phyloP scores from a whole-genome alignment of 1,284 basidiomycete genomes.

The Malassezia furfur region DNA sequence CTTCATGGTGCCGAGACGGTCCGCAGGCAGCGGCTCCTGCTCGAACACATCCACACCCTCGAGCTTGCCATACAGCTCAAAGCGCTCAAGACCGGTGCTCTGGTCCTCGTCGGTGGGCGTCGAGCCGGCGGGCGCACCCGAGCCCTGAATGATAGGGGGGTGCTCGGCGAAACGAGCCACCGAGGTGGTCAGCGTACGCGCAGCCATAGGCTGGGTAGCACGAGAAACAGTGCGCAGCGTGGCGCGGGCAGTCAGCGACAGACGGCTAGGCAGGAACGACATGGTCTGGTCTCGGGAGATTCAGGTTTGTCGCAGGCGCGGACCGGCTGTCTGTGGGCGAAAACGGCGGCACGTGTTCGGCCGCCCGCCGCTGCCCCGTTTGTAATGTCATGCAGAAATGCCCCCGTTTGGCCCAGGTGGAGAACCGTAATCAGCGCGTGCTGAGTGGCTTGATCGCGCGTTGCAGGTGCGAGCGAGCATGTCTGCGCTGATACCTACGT shows the following conservation, averaged over 20 bases:
- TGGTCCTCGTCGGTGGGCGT: conserved; percentile 78
- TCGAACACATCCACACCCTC: conserved; percentile 88
- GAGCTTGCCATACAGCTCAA: conserved; percentile 78
- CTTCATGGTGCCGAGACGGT: conserved; percentile 74
- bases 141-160: conserved; percentile 64
- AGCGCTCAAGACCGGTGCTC: conserved; percentile 90
- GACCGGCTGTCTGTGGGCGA: neutral
- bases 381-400: neutral
- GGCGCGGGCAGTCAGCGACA: conserved; percentile 6
- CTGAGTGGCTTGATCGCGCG: conserved; percentile 3
- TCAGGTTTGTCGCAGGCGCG: neutral
- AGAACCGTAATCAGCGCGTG: neutral
- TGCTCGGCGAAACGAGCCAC: conserved; percentile 27
- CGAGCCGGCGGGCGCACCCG: conserved; percentile 64
- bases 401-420: neutral
- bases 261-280: conserved; percentile 14
- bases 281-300: conserved; percentile 14
- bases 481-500: too few species aligned
- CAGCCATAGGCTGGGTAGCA: conserved; percentile 15
- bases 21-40: conserved; percentile 71
- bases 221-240: conserved; percentile 2
- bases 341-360: conserved; percentile 2
- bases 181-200: conserved; percentile 30
- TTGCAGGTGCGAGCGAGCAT: too few species aligned
- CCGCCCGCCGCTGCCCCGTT: neutral